Conservation (phyloP, 768 basidiomycete species). For the Mycena rebaudengoi region DNA sequence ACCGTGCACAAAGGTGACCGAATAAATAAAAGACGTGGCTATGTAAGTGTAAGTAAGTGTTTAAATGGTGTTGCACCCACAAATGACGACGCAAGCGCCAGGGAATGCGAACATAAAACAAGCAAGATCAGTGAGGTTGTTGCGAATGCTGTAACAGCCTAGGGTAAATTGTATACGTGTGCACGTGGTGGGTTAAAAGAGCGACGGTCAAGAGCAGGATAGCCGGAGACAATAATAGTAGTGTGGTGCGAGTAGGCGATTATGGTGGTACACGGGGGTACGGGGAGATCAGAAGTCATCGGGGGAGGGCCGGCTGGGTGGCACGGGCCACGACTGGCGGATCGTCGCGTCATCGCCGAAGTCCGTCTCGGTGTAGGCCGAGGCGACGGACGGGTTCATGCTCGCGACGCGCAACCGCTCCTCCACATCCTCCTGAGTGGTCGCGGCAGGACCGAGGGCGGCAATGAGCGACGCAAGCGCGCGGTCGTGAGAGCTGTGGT, state of each 20-base stretch:
- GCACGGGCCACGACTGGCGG: slow-evolving; percentile 26
- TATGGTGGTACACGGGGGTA: too few relatives aligned
- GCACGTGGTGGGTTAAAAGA: neutral
- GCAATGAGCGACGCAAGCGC: slow-evolving; percentile 74
- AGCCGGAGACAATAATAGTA: neutral
- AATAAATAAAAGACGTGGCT: slow-evolving; percentile 1
- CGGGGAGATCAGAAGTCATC: neutral
- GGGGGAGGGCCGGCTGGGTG: slow-evolving; percentile 15
- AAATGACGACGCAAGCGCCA: neutral
- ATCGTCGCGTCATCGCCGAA: slow-evolving; percentile 17
- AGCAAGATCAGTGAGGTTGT: neutral
- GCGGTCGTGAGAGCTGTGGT: slow-evolving; percentile 42
- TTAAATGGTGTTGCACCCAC: slow-evolving; percentile 1
- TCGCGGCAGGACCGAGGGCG: slow-evolving; percentile 57
- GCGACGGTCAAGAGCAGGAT: slow-evolving; percentile 3
- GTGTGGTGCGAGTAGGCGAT: too few relatives aligned
- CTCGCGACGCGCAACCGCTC: slow-evolving; percentile 58
- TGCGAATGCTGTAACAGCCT: slow-evolving; percentile 1
- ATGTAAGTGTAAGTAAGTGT: neutral
- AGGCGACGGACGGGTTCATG: slow-evolving; percentile 22
- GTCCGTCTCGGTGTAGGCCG: slow-evolving; percentile 19
- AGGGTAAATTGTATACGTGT: too few relatives aligned
- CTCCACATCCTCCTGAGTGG: slow-evolving; percentile 55
- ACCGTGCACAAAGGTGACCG: neutral
- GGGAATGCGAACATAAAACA: slow-evolving; percentile 3